Evolutionary conservation across 805 yeast species (phyloP).

Genomic region (Candida parachauliodes): DNA sequence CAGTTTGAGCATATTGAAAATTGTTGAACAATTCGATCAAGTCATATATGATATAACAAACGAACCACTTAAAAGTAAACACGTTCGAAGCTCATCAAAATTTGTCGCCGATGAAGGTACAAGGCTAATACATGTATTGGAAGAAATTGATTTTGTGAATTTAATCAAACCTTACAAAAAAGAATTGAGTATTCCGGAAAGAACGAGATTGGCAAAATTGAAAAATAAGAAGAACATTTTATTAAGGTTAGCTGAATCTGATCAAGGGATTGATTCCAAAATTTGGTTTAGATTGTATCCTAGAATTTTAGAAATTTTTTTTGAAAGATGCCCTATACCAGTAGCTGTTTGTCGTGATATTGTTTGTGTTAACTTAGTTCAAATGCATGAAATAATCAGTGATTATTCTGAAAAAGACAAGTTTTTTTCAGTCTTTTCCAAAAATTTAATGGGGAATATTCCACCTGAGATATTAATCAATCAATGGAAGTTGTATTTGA

Average conservation of each 20-base stretch:
- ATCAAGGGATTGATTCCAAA: constrained; percentile 92
- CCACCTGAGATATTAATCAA: constrained; percentile 72
- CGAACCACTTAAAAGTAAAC: constrained; percentile 19
- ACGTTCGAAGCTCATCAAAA: constrained; percentile 60
- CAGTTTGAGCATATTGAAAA: constrained; percentile 70
- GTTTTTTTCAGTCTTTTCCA: constrained; percentile 33
- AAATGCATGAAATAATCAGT: constrained; percentile 68
- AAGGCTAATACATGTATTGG: constrained; percentile 71
- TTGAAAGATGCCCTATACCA: constrained; percentile 83
- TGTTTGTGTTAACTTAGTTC: constrained; percentile 85
- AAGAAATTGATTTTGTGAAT: constrained; percentile 62
- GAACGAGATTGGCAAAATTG: constrained; percentile 63
- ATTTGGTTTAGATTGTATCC: constrained; percentile 94
- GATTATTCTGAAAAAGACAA: constrained; percentile 48
- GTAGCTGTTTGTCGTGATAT: constrained; percentile 90
- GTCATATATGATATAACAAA: constrained; percentile 59
- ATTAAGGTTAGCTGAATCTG: constrained; percentile 81
- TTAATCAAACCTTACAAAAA: constrained; percentile 52
- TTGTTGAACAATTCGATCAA: constrained; percentile 85
- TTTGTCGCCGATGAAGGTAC: constrained; percentile 79
- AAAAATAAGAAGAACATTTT: constrained; percentile 63
- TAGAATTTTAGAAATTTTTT: constrained; percentile 62
- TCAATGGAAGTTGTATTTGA: constrained; percentile 85
- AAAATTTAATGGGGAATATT: constrained; percentile 19
- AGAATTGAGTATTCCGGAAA: constrained; percentile 70